Evolutionary conservation across 768 basidiomycete species (phyloP), one percentile per base, ranked within the genome.

Genomic region (Brasilioporus rufonigricans): DNA sequence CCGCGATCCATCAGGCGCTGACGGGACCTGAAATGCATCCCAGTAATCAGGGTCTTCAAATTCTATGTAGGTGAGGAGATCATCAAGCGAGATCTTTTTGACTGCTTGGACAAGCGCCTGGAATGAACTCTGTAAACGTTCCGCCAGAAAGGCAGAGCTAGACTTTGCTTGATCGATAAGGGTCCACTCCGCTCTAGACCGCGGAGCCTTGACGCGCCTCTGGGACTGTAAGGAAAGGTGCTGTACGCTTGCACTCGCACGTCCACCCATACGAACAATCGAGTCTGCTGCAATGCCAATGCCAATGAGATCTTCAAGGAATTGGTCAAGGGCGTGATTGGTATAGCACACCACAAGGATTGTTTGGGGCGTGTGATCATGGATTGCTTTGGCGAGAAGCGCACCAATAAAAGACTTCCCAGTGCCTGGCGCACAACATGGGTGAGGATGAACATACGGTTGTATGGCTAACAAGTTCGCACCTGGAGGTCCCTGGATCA

Each of bases 401-500:
- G 84, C 84, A 0, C 87, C 87, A 23, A 89, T 82, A 62, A 87
- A 87, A 0, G 85, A 87, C 53, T 89, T 89, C 1, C 87, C 87
- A 0, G 87, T 89, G 1, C 87, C 87, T 88, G 27, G 8, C 11
- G 48, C 21, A 12, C 18, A 31, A 14, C n/a, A n/a, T 27, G 4
- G 1, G 14, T 60, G 8, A 60, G 46, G 9, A 39, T 16, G 6
- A 4, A 4, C 12, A 35, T 36, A 24, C 3, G 12, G 3, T 24
- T 11, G 8, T 24, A 21, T 8, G 27, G 10, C 13, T 32, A 36
- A 21, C 36, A 16, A 3, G 36, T 26, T 44, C 66, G 16, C 13
- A 87, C 87, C 87, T 44, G 87, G 87, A 0, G 87, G 87, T 0
- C 87, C 87, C 71, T 89, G 87, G 14, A 89, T 84, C 6, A 89